Conservation (phyloP, 345 rosid species). For the Anastatica hierochuntica region DNA sequence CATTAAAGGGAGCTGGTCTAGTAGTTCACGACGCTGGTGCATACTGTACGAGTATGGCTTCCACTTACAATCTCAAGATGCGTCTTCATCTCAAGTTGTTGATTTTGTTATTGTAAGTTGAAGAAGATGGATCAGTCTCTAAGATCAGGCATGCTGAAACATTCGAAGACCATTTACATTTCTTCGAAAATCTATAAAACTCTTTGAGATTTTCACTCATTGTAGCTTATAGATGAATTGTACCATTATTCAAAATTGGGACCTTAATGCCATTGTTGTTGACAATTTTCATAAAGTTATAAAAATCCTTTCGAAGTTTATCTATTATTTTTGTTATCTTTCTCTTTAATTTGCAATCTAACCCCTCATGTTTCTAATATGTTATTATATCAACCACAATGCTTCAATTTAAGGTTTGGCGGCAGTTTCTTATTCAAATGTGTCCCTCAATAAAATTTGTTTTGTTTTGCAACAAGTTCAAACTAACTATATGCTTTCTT, state of each 20-base stretch:
- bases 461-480: too few species aligned
- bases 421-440: too few species aligned
- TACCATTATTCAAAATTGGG: background rate
- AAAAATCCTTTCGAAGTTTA: too few species aligned
- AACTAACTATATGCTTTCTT: too few species aligned
- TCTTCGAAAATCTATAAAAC: slow-evolving; percentile 64
- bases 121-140: slow-evolving; percentile 67
- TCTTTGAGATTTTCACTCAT: slow-evolving; percentile 1
- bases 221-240: background rate
- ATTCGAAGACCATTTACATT: slow-evolving; percentile 71
- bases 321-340: too few species aligned
- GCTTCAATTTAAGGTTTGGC: too few species aligned
- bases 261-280: too few species aligned
- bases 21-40: slow-evolving; percentile 99
- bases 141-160: slow-evolving; percentile 85
- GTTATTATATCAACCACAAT: too few species aligned
- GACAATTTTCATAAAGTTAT: too few species aligned
- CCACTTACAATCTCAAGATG: slow-evolving; percentile 98
- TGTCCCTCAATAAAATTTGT: too few species aligned
- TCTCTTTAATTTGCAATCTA: too few species aligned
- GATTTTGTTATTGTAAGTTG: slow-evolving; percentile 37
- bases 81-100: slow-evolving; percentile 44
- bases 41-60: slow-evolving; percentile 99
- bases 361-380: too few species aligned
- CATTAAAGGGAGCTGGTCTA: slow-evolving; percentile 76